Evolutionary conservation across 306 rosid species (phyloP).

Genomic region (Carpinus fangiana): DNA sequence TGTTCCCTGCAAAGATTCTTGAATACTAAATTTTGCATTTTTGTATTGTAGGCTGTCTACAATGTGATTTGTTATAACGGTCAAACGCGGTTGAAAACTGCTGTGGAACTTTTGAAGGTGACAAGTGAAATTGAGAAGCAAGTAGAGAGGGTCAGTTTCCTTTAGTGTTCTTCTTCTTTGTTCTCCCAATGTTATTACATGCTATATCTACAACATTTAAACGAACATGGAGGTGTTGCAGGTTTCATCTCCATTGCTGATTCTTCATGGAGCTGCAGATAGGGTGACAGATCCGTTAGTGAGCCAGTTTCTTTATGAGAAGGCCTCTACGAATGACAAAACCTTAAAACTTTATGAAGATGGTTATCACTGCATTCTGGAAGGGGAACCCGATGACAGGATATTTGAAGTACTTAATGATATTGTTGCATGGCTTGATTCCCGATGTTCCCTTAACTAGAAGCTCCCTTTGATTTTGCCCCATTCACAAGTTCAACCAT

Average conservation of each 20-base stretch:
- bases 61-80: slow-evolving; percentile 72
- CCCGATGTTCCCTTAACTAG: slow-evolving; percentile 30
- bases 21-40: not conserved
- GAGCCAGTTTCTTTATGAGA: slow-evolving; percentile 77
- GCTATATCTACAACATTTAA: not conserved
- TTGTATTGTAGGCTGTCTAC: slow-evolving; percentile 59
- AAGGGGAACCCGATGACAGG: slow-evolving; percentile 87
- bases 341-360: slow-evolving; percentile 64
- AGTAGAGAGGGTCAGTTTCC: slow-evolving; percentile 55
- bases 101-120: slow-evolving; percentile 62
- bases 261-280: slow-evolving; percentile 87
- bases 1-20: not conserved
- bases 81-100: slow-evolving; percentile 64
- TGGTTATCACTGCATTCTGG: slow-evolving; percentile 75
- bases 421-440: slow-evolving; percentile 76
- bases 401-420: slow-evolving; percentile 61
- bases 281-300: slow-evolving; percentile 82
- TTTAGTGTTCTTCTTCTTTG: not conserved
- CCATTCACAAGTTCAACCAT: not conserved
- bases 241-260: slow-evolving; percentile 74
- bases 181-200: not conserved
- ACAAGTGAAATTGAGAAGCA: slow-evolving; percentile 66
- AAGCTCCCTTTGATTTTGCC: not conserved
- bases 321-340: slow-evolving; percentile 71
- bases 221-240: slow-evolving; percentile 27